Percentiles rank a stretch among this genome's conserved stretches.
phyloP scores from a whole-genome alignment of 768 basidiomycete species.

The Dendrothele bispora region DNA sequence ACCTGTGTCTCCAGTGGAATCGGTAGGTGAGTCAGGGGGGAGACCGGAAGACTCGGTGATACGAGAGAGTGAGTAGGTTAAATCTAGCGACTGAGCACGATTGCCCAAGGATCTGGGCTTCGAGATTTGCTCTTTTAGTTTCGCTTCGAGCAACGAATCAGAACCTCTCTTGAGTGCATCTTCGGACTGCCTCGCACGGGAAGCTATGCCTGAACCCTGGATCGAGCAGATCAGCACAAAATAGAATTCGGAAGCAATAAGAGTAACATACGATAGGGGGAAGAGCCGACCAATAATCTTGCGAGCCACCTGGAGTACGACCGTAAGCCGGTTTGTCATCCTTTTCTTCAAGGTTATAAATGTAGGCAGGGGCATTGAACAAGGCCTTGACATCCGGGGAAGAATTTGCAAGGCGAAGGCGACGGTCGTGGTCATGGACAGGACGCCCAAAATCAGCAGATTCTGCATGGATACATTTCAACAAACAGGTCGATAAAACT shows the following conservation, averaged over 20 bases:
- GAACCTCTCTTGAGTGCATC: slow-evolving; percentile 81
- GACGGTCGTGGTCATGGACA: slow-evolving; percentile 65
- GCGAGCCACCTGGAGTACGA: slow-evolving; percentile 45
- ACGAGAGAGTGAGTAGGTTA: slow-evolving; percentile 81
- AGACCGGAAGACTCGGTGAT: slow-evolving; percentile 71
- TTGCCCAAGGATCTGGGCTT: slow-evolving; percentile 84
- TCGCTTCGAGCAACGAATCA: slow-evolving; percentile 81
- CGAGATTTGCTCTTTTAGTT: slow-evolving; percentile 72
- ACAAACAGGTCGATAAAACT: slow-evolving; percentile 1
- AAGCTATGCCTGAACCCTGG: slow-evolving; percentile 69
- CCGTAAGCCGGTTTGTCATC: slow-evolving; percentile 62
- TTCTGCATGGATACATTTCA: slow-evolving; percentile 40
- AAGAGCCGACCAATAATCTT: slow-evolving; percentile 77
- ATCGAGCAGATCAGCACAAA: slow-evolving; percentile 16
- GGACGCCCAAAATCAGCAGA: slow-evolving; percentile 76
- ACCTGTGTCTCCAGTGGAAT: slow-evolving; percentile 71
- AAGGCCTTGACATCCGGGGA: slow-evolving; percentile 95
- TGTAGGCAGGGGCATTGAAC: slow-evolving; percentile 84
- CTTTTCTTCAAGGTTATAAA: slow-evolving; percentile 76
- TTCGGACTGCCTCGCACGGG: slow-evolving; percentile 68
- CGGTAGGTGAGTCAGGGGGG: slow-evolving; percentile 77
- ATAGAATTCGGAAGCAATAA: slow-evolving; percentile 9
- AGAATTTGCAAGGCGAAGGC: slow-evolving; percentile 82
- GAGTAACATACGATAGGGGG: slow-evolving; percentile 65
- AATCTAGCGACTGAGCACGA: slow-evolving; percentile 86